These are phyloP conservation scores for Termitomyces sp. DNA, from an alignment of 768 basidiomycete genomes.

Conservation along the genomic window DNA sequence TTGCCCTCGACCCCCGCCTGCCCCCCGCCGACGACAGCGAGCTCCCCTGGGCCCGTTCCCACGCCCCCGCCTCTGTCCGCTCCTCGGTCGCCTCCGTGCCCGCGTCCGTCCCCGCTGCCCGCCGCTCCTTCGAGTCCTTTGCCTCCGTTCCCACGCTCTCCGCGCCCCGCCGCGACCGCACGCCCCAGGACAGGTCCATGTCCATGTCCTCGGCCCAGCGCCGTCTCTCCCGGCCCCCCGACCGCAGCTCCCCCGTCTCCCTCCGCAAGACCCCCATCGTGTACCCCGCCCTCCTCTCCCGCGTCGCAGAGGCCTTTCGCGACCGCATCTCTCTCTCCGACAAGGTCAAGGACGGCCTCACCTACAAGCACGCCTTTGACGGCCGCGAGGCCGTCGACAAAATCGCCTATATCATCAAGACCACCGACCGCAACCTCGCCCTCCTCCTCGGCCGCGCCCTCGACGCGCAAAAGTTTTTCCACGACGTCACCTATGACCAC, in stretches of 20 bases:
- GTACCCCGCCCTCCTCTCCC: conserved; percentile 94
- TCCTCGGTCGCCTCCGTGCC: conserved; percentile 23
- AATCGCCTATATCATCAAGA: conserved; percentile 97
- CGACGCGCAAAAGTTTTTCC: conserved; percentile 98
- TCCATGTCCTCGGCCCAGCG: conserved; percentile 63
- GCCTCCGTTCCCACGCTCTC: conserved; percentile 52
- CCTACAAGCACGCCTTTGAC: conserved; percentile 95
- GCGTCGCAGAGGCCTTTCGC: conserved; percentile 90
- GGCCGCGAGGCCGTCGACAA: conserved; percentile 96
- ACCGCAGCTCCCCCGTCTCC: conserved; percentile 32
- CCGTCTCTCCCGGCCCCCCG: too few species aligned
- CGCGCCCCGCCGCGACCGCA: conserved; percentile 52
- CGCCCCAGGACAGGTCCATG: conserved; percentile 63
- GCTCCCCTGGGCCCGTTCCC: conserved; percentile 47
- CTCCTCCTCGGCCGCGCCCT: conserved; percentile 91
- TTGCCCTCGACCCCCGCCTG: too few species aligned
- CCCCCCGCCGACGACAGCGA: conserved; percentile 51
- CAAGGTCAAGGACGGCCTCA: conserved; percentile 89
- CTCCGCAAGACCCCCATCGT: conserved; percentile 66
- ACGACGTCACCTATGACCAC: conserved; percentile 99
- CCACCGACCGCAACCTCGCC: conserved; percentile 94
- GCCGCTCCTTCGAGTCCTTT: conserved; percentile 73
- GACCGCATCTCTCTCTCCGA: conserved; percentile 73
- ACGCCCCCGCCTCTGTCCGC: conserved; percentile 31
- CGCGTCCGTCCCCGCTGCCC: conserved; percentile 26